Evolutionary conservation across 805 yeast species (phyloP).

Genomic region (Metschnikowia gelsemii): DNA sequence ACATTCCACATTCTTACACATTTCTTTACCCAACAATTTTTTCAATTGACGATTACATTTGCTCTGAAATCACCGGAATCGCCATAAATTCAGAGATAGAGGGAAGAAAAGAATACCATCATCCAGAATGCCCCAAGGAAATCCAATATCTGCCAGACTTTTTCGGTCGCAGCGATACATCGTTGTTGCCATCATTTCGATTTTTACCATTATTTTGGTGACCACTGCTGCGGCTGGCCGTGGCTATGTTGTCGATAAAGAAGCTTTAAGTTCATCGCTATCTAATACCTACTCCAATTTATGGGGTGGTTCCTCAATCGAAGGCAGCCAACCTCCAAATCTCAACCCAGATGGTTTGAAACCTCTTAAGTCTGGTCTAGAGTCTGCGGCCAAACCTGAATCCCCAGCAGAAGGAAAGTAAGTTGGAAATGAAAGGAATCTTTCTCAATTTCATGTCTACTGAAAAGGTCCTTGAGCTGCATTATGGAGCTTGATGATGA

Average conservation of each 20-base stretch:
- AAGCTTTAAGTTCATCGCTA: slow-evolving; percentile 1
- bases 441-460: no score
- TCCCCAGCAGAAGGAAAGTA: neutral
- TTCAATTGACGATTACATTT: no score
- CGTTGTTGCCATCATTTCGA: slow-evolving; percentile 23
- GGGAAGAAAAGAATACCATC: neutral
- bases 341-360: neutral
- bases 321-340: neutral
- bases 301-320: slow-evolving; percentile 9
- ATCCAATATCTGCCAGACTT: slow-evolving; percentile 26
- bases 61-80: neutral
- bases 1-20: no score
- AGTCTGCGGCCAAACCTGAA: neutral
- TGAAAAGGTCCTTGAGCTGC: no score
- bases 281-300: slow-evolving; percentile 7
- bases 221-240: slow-evolving; percentile 33
- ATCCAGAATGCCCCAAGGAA: slow-evolving; percentile 5
- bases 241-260: slow-evolving; percentile 19
- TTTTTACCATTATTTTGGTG: slow-evolving; percentile 26
- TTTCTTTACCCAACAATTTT: no score
- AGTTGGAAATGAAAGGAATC: neutral
- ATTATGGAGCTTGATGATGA: no score
- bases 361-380: neutral
- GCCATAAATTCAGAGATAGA: neutral
- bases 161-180: slow-evolving; percentile 35